phyloP scores from a whole-genome alignment of 192 early-diverging fungal species.

The Spizellomyces punctatus region DNA sequence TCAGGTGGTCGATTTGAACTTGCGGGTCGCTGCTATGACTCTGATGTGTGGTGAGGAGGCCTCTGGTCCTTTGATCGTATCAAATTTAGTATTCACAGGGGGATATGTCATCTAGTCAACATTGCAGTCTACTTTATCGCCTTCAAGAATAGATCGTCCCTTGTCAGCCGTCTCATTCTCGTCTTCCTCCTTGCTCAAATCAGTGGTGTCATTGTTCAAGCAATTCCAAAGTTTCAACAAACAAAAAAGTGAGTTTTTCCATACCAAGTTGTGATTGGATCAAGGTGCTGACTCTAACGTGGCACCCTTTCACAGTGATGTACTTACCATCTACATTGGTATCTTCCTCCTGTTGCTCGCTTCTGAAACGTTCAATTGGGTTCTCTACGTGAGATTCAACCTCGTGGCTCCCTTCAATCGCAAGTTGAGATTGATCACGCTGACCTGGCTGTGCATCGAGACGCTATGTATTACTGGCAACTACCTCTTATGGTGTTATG shows the following conservation, averaged over 20 bases:
- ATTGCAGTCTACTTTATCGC: not conserved
- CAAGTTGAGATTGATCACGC: not conserved
- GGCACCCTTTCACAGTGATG: not conserved
- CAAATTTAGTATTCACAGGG: not conserved
- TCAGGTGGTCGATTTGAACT: not conserved
- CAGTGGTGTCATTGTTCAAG: not conserved
- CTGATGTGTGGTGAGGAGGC: not conserved
- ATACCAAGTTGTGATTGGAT: not conserved
- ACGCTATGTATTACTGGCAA: not conserved
- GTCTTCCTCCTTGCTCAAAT: not conserved
- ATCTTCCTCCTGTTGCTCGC: slow-evolving; percentile 5
- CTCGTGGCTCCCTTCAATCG: slow-evolving; percentile 17
- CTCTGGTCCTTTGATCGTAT: not conserved
- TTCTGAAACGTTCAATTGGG: slow-evolving; percentile 25
- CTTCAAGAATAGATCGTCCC: not conserved
- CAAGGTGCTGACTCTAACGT: not conserved
- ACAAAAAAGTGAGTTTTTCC: not conserved
- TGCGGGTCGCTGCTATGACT: not conserved
- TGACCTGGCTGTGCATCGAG: slow-evolving; percentile 18
- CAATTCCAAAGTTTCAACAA: not conserved
- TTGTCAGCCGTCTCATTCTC: not conserved
- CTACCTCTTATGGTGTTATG: slow-evolving; percentile 20
- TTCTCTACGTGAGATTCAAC: slow-evolving; percentile 26
- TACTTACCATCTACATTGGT: slow-evolving; percentile 20
- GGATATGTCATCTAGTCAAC: not conserved